Base-by-base conservation (phyloP, 2,329 filamentous ascomycete species). In the Macroventuria anomochaeta region DNA sequence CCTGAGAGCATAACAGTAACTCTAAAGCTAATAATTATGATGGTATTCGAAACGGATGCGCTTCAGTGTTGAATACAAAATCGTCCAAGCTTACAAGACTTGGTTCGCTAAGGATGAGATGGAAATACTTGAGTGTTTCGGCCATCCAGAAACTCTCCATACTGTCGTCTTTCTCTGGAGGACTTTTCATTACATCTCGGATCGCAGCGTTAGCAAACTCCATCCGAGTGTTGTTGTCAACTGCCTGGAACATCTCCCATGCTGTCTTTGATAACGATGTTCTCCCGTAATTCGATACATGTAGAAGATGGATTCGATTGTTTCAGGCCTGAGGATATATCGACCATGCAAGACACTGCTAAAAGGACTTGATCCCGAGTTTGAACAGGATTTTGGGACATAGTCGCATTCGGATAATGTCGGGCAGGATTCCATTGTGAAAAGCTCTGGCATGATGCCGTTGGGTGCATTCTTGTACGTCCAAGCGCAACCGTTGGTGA, bases 401-500 rank as follows among this genome's bases (percentile, higher is more conserved):
- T 75, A 76, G 10, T 73, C 77, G 41, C 73, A 71, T 50, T 64
- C 60, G 42, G 69, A 70, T 46, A 51, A 70, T 51, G 68, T 76
- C 68, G 61, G 75, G 67, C 68, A 85, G 0, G 75, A 62, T 0
- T 79, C 69, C 53, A 83, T 76, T 46, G 76, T 77, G 53, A 79
- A 79, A 0, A 70, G 65, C 56, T 87, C 85, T 2, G 85, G 83
- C 84, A 87, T 87, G 53, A 87, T 81, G 1, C 84, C 84, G 1
- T 80, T 76, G 1, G 80, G 79, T 7, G 81, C 79, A 12, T 79
- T 75, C 56, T 81, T 77, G 67, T 87, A 87, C 2, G 83, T 79
- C 83, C 83, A 87, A 23, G 85, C 79, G 65, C 84, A 87, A 10
- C 81, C 83, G 47, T 87, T 80, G 0, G 83, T 83, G 40, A 87